Percentiles rank a stretch among this genome's conserved stretches.
phyloP scores from a whole-genome alignment of 768 basidiomycete genomes.

The Phanerochaete carnosa region DNA sequence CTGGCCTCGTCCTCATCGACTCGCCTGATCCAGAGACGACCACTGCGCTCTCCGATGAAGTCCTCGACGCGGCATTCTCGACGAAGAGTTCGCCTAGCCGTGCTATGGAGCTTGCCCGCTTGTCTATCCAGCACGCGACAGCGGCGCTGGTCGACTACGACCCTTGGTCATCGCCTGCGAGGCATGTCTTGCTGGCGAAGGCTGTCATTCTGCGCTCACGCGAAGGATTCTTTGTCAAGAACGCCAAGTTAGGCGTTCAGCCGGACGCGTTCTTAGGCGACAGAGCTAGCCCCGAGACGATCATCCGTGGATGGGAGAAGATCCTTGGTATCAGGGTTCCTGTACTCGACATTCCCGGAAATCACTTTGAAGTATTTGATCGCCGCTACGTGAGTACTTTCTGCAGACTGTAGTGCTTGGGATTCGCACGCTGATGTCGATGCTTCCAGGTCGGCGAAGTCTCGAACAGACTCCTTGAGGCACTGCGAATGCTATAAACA shows the following conservation, averaged over 20 bases:
- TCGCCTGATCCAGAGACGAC: slow-evolving; percentile 56
- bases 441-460: no score
- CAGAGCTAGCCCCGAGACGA: slow-evolving; percentile 31
- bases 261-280: slow-evolving; percentile 54
- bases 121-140: slow-evolving; percentile 23
- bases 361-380: slow-evolving; percentile 63
- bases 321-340: slow-evolving; percentile 36
- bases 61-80: slow-evolving; percentile 47
- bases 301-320: slow-evolving; percentile 45
- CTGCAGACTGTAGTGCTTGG: no score
- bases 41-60: slow-evolving; percentile 45
- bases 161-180: slow-evolving; percentile 24
- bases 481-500: no score
- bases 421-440: no score
- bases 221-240: slow-evolving; percentile 37
- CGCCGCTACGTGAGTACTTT: slow-evolving; percentile 44
- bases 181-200: slow-evolving; percentile 25
- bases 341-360: slow-evolving; percentile 56
- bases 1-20: slow-evolving; percentile 66
- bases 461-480: no score
- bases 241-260: slow-evolving; percentile 6
- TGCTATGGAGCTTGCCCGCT: slow-evolving; percentile 1
- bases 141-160: slow-evolving; percentile 45
- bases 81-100: slow-evolving; percentile 27
- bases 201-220: slow-evolving; percentile 53